Evolutionary conservation across 23 red algal species (phyloP).

Genomic region (Chondrus crispus): DNA sequence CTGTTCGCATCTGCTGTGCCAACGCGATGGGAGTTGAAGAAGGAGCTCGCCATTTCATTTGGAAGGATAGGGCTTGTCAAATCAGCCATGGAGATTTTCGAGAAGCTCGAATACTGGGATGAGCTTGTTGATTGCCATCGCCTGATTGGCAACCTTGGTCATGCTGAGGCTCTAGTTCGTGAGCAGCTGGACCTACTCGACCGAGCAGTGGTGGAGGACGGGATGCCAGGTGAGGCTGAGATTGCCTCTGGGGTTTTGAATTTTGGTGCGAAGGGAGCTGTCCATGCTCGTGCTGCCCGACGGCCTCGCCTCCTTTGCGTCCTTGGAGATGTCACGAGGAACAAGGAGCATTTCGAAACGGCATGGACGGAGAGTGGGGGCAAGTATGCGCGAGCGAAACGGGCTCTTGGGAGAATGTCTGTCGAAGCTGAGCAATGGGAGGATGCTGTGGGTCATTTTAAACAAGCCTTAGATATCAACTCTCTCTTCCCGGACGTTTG

Average conservation of each 20-base stretch:
- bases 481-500: conserved; percentile 86
- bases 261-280: conserved; percentile 1
- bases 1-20: conserved; percentile 67
- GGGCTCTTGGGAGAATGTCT: conserved; percentile 65
- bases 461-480: conserved; percentile 71
- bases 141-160: conserved; percentile 79
- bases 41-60: conserved; percentile 76
- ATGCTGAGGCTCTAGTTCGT: conserved; percentile 66
- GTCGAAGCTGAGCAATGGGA: conserved; percentile 48
- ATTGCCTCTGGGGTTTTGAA: neutral
- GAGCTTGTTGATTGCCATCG: conserved; percentile 95
- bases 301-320: conserved; percentile 84
- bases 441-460: conserved; percentile 58
- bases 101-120: conserved; percentile 83
- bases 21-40: conserved; percentile 80
- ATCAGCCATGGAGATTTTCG: conserved; percentile 87
- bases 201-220: conserved; percentile 50
- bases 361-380: conserved; percentile 82
- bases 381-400: conserved; percentile 84
- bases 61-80: conserved; percentile 92
- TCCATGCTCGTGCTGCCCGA: conserved; percentile 24
- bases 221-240: neutral
- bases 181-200: conserved; percentile 59
- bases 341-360: conserved; percentile 42
- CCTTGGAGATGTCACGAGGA: conserved; percentile 83